These are phyloP conservation scores for Dothistroma pini DNA, from an alignment of 2,329 filamentous ascomycete species.

Conservation along the genomic window DNA sequence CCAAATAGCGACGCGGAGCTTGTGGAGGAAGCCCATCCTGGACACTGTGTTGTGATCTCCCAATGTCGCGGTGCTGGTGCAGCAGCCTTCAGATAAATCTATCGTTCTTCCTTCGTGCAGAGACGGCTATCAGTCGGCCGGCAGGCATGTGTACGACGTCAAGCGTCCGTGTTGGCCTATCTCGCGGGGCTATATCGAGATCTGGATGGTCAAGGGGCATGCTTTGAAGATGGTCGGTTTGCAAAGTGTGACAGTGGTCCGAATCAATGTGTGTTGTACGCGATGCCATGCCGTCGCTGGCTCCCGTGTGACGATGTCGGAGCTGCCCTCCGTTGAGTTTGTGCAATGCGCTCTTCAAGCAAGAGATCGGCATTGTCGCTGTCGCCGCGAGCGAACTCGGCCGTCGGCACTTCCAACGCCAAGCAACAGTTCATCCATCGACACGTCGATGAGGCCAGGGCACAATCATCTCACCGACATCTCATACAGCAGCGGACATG, in stretches of 20 bases:
- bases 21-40: constrained; percentile 24
- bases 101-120: background rate
- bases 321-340: background rate
- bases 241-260: background rate
- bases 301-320: background rate
- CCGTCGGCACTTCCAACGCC: background rate
- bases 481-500: no score
- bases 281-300: background rate
- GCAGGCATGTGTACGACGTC: background rate
- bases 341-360: background rate
- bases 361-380: background rate
- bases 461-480: constrained; percentile 17
- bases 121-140: constrained; percentile 1
- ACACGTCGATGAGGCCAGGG: background rate
- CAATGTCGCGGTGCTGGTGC: background rate
- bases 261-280: background rate
- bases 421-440: background rate
- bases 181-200: background rate
- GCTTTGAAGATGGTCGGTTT: background rate
- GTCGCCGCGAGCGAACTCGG: background rate
- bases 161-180: background rate
- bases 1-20: constrained; percentile 25
- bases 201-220: background rate
- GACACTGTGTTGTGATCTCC: background rate
- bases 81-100: background rate